Percentiles rank a stretch among this genome's conserved stretches.
These are phyloP conservation scores for Nidula niveotomentosa DNA, from an alignment of 1,284 basidiomycete species.

Conservation along the genomic window DNA sequence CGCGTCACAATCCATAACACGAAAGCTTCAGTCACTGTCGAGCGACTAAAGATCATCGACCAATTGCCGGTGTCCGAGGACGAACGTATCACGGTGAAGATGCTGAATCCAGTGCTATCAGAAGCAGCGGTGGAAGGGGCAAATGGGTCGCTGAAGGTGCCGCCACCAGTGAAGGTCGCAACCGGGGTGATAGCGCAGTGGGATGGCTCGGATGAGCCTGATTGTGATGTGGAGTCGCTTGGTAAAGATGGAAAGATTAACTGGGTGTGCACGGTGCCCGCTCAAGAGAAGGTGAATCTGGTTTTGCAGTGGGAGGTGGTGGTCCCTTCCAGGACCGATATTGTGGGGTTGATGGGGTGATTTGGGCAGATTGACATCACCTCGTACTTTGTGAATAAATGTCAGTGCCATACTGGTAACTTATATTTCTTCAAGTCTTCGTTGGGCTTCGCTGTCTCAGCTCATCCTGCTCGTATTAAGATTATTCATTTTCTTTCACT, in stretches of 20 bases:
- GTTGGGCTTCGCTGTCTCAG: too few relatives aligned
- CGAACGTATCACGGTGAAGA: conserved; percentile 22
- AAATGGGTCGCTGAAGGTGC: too few relatives aligned
- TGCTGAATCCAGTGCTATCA: conserved; percentile 18
- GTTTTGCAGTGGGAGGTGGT: conserved; percentile 29
- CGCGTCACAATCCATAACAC: conserved; percentile 30
- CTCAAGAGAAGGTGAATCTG: conserved; percentile 25
- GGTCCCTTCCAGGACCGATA: too few relatives aligned
- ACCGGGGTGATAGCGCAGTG: conserved; percentile 28
- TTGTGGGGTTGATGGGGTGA: too few relatives aligned
- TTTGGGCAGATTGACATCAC: too few relatives aligned
- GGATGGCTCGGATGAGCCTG: conserved; percentile 25
- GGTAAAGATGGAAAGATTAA: conserved; percentile 30
- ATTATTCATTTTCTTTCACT: too few relatives aligned
- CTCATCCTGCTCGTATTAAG: too few relatives aligned
- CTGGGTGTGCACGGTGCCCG: conserved; percentile 27
- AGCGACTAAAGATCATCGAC: conserved; percentile 29
- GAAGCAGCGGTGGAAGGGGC: too few relatives aligned
- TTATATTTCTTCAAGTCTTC: too few relatives aligned
- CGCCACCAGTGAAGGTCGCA: conserved; percentile 18
- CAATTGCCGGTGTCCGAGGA: conserved; percentile 33
- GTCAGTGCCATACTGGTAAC: too few relatives aligned
- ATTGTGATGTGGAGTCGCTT: conserved; percentile 10
- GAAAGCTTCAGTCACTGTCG: too few relatives aligned
- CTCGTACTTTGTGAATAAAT: too few relatives aligned